A percentile compares a stretch with the other conserved stretches of the same genome.
Evolutionary conservation across 306 rosid species (phyloP).

Genomic region (Medicago ruthenica): DNA sequence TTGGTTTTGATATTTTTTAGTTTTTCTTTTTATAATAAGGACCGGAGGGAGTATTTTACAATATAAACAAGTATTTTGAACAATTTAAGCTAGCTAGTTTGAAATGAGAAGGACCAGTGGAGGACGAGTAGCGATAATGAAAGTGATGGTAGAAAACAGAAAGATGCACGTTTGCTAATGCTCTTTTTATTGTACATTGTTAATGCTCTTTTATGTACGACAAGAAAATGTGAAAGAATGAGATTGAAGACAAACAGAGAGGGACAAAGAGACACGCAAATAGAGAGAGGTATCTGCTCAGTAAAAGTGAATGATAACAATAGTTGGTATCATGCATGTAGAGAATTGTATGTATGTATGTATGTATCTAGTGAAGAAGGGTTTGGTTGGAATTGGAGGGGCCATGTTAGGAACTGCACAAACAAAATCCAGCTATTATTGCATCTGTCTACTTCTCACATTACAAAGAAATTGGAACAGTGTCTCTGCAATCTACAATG

Average conservation of each 20-base stretch:
- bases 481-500: conserved; percentile 43
- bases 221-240: neutral
- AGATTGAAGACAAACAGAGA: conserved; percentile 31
- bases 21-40: too few relatives aligned
- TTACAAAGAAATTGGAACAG: conserved; percentile 53
- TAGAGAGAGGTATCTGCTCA: conserved; percentile 33
- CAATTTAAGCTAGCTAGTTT: neutral
- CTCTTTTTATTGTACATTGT: neutral
- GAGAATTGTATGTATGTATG: conserved; percentile 44
- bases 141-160: conserved; percentile 27
- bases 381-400: conserved; percentile 49
- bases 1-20: too few relatives aligned
- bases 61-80: neutral
- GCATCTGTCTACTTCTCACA: conserved; percentile 69
- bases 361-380: conserved; percentile 17
- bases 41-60: too few relatives aligned
- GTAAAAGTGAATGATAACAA: conserved; percentile 55
- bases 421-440: conserved; percentile 73
- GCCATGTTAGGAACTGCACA: conserved; percentile 60
- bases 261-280: conserved; percentile 38
- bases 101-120: neutral
- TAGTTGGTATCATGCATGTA: conserved; percentile 48
- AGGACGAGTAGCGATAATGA: conserved; percentile 12
- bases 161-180: conserved; percentile 16
- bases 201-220: conserved; percentile 32